phyloP scores from a whole-genome alignment of 345 rosid genomes.

The Hypericum perforatum region DNA sequence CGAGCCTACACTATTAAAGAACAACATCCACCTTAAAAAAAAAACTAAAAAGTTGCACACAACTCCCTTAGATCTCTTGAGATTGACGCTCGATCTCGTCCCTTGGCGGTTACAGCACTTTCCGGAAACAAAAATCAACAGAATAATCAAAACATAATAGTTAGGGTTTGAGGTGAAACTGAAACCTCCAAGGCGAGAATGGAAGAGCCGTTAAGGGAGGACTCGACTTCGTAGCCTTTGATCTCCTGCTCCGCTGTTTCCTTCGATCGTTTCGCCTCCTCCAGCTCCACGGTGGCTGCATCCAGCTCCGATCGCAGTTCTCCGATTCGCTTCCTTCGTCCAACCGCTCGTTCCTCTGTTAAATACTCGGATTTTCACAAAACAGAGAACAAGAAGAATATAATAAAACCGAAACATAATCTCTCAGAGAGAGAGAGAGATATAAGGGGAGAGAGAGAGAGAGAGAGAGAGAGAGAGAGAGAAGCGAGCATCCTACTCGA shows the following conservation, averaged over 20 bases:
- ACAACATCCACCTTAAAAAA: no score
- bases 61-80: no score
- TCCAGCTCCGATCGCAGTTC: constrained; percentile 39
- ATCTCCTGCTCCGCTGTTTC: constrained; percentile 60
- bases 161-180: background rate
- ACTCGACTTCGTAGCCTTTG: constrained; percentile 58
- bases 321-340: constrained; percentile 40
- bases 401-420: background rate
- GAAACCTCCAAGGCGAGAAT: constrained; percentile 56
- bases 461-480: no score
- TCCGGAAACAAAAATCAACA: no score
- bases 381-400: background rate
- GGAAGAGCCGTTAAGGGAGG: constrained; percentile 37
- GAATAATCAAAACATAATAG: no score
- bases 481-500: constrained; percentile 39
- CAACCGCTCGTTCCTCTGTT: constrained; percentile 53
- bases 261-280: constrained; percentile 35
- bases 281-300: constrained; percentile 35
- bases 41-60: no score
- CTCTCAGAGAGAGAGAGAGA: no score
- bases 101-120: no score
- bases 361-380: background rate
- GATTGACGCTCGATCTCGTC: no score
- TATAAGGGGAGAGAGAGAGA: no score
- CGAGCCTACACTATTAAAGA: no score